A percentile compares a stretch with the other conserved stretches of the same genome.
Evolutionary conservation across 1,284 basidiomycete genomes (phyloP).

Genomic region (Sporisorium graminicola): DNA sequence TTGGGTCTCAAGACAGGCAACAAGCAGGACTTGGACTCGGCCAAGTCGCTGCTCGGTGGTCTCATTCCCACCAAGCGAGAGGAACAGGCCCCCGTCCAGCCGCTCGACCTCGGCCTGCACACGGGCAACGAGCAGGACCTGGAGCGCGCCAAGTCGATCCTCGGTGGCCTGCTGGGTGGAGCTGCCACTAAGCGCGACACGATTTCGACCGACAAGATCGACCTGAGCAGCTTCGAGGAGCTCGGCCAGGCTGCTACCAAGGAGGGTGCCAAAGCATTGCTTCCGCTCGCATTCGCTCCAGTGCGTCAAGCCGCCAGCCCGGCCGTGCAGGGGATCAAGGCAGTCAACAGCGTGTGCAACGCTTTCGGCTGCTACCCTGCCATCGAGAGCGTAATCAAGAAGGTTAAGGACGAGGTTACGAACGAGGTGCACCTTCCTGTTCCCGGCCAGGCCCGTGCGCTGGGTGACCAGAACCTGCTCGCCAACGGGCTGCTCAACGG

Average conservation of each 20-base stretch:
- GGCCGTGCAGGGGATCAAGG: slow-evolving; percentile 35
- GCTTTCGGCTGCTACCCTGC: slow-evolving; percentile 21
- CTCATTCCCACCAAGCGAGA: slow-evolving; percentile 27
- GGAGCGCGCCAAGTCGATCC: slow-evolving; percentile 23
- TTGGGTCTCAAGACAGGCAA: slow-evolving; percentile 32
- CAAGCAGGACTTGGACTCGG: slow-evolving; percentile 27
- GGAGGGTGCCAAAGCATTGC: slow-evolving; percentile 12
- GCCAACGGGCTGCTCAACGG: slow-evolving; percentile 25
- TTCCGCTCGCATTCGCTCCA: slow-evolving; percentile 18
- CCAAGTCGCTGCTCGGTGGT: slow-evolving; percentile 17
- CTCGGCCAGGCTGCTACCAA: slow-evolving; percentile 7
- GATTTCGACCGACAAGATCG: slow-evolving; percentile 38
- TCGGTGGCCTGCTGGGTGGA: slow-evolving; percentile 23
- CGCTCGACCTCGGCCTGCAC: slow-evolving; percentile 22
- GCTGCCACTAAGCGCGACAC: slow-evolving; percentile 28
- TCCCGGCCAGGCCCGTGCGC: slow-evolving; percentile 17
- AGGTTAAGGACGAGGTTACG: slow-evolving; percentile 9
- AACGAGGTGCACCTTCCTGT: no score
- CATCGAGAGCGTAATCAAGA: slow-evolving; percentile 11
- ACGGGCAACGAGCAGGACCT: slow-evolving; percentile 36
- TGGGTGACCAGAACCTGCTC: slow-evolving; percentile 34
- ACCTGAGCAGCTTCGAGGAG: slow-evolving; percentile 25
- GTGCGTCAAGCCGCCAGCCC: slow-evolving; percentile 36
- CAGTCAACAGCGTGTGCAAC: slow-evolving; percentile 29
- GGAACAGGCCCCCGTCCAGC: slow-evolving; percentile 16